Evolutionary conservation across 768 basidiomycete species (phyloP).

Genomic region (Mycena rebaudengoi): DNA sequence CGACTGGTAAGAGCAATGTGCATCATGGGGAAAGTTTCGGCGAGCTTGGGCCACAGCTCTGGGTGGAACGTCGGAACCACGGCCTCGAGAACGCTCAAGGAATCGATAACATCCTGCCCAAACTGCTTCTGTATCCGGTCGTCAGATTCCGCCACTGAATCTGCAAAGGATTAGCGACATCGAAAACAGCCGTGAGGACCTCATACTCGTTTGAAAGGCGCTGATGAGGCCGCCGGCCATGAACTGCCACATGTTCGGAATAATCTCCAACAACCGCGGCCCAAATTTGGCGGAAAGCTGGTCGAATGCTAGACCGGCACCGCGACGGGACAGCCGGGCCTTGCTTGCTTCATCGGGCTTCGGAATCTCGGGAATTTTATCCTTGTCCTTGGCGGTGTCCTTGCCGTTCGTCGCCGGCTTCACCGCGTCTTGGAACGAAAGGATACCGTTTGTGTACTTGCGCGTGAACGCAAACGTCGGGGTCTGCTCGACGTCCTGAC

Average conservation of each 20-base stretch:
- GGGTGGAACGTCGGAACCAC: constrained; percentile 79
- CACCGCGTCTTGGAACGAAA: constrained; percentile 69
- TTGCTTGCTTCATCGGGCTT: constrained; percentile 66
- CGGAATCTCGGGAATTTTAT: constrained; percentile 45
- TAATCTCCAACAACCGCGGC: constrained; percentile 68
- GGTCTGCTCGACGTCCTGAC: constrained; percentile 88
- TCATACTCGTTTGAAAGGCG: constrained; percentile 72
- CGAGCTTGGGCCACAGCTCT: constrained; percentile 73
- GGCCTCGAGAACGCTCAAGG: constrained; percentile 87
- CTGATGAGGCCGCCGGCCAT: constrained; percentile 82
- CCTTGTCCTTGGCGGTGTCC: constrained; percentile 48
- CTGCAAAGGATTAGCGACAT: constrained; percentile 41
- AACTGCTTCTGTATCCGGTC: constrained; percentile 70
- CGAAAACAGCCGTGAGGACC: neutral
- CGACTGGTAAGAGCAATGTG: constrained; percentile 81
- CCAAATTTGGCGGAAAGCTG: constrained; percentile 84
- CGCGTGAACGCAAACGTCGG: constrained; percentile 84
- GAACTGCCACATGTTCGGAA: constrained; percentile 97
- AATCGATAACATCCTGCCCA: constrained; percentile 93
- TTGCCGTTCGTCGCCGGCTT: constrained; percentile 43
- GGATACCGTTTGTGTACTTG: constrained; percentile 72
- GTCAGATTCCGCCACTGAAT: constrained; percentile 67
- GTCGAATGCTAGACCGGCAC: constrained; percentile 84
- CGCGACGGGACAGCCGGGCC: constrained; percentile 80
- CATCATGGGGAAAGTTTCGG: constrained; percentile 79